Evolutionary conservation across 2,329 filamentous ascomycete species (phyloP).

Genomic region (Colletotrichum sp.): DNA sequence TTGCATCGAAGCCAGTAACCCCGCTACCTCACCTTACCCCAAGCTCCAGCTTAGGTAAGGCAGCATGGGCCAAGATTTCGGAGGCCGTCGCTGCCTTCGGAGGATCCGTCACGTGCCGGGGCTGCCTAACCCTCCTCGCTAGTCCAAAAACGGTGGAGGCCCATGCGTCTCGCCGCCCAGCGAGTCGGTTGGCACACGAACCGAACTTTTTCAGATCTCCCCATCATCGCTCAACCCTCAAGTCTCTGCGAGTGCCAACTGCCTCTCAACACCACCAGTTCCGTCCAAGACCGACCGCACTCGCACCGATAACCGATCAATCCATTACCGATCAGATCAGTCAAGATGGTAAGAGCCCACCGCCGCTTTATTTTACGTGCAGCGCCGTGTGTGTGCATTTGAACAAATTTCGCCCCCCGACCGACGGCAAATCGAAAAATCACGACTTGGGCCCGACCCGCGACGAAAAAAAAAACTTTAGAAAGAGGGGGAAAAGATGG

Average conservation of each 20-base stretch:
- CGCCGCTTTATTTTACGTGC: constrained; percentile 21
- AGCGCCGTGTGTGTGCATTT: constrained; percentile 12
- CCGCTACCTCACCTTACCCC: constrained; percentile 1
- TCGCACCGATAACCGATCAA: constrained; percentile 49
- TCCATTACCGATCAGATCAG: constrained; percentile 50
- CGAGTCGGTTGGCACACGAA: not conserved
- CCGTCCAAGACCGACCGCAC: constrained; percentile 51
- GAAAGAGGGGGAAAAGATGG: constrained; percentile 15
- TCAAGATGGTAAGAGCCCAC: constrained; percentile 70
- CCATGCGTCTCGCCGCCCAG: not conserved
- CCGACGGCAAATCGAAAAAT: constrained; percentile 12
- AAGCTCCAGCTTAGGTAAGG: not conserved
- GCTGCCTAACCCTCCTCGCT: constrained; percentile 42
- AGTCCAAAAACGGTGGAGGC: constrained; percentile 26
- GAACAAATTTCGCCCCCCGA: constrained; percentile 13
- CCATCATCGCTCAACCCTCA: constrained; percentile 42
- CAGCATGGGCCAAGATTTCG: not conserved
- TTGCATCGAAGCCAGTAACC: not conserved
- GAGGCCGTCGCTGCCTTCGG: not conserved
- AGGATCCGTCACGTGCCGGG: constrained; percentile 38
- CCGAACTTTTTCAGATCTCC: constrained; percentile 52
- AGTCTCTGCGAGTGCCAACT: constrained; percentile 52
- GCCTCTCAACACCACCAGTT: constrained; percentile 54
- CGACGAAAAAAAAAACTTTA: constrained; percentile 6
- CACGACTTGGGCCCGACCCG: constrained; percentile 20